Evolutionary conservation across 768 basidiomycete genomes (phyloP).

Genomic region (Kockovaella imperatae): DNA sequence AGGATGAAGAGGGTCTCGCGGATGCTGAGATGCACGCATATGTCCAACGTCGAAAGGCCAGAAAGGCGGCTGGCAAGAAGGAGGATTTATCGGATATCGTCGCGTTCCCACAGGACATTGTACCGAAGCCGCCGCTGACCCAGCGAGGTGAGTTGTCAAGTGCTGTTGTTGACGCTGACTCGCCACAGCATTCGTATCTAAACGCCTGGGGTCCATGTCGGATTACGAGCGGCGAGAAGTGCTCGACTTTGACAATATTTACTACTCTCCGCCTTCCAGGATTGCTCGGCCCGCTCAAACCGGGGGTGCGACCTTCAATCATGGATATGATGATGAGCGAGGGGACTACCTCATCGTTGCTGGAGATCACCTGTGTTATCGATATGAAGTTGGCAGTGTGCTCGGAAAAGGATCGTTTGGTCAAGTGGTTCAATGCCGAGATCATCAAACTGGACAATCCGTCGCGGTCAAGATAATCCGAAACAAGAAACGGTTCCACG

Average conservation of each 20-base stretch:
- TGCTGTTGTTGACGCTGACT: neutral
- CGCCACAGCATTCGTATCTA: slow-evolving; percentile 41
- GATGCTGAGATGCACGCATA: slow-evolving; percentile 98
- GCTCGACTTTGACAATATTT: slow-evolving; percentile 73
- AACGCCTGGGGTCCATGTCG: slow-evolving; percentile 60
- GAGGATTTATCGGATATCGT: slow-evolving; percentile 80
- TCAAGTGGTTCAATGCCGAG: slow-evolving; percentile 89
- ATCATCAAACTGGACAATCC: slow-evolving; percentile 89
- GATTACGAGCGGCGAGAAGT: slow-evolving; percentile 87
- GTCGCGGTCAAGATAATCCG: slow-evolving; percentile 98
- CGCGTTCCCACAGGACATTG: slow-evolving; percentile 82
- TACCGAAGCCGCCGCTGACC: slow-evolving; percentile 58
- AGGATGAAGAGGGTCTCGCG: slow-evolving; percentile 51
- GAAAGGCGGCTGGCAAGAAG: slow-evolving; percentile 70
- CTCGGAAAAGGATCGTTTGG: slow-evolving; percentile 98
- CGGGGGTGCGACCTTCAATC: slow-evolving; percentile 56
- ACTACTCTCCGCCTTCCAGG: slow-evolving; percentile 48
- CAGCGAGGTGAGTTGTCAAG: slow-evolving; percentile 57
- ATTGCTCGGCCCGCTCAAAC: slow-evolving; percentile 19
- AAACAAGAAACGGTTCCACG: slow-evolving; percentile 98
- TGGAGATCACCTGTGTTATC: slow-evolving; percentile 88
- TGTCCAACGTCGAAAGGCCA: slow-evolving; percentile 79
- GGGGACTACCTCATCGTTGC: slow-evolving; percentile 89
- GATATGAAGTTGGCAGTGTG: slow-evolving; percentile 88
- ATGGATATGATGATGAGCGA: slow-evolving; percentile 94